Percentiles rank a stretch among this genome's conserved stretches.
These are phyloP conservation scores for Penicillium sp. DNA, from an alignment of 2,329 filamentous ascomycete genomes.

Conservation along the genomic window DNA sequence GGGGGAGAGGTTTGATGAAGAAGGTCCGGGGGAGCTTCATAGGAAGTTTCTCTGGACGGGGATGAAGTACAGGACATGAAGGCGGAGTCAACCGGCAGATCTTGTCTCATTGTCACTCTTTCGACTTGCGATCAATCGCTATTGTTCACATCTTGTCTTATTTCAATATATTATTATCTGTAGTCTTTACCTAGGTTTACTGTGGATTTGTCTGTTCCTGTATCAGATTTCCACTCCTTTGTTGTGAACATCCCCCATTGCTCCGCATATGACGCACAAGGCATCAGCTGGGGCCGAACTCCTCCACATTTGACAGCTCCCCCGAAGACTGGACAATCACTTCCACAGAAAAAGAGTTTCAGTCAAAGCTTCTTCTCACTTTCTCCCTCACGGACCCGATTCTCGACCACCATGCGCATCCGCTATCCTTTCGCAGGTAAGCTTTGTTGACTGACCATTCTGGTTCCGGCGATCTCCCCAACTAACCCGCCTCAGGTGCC, in stretches of 20 bases:
- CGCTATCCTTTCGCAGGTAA: conserved; percentile 84
- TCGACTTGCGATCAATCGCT: background rate
- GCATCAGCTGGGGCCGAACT: conserved; percentile 20
- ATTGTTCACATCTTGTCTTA: conserved; percentile 1
- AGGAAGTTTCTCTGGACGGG: conserved; percentile 43
- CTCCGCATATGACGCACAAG: conserved; percentile 33
- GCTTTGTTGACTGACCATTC: conserved; percentile 31
- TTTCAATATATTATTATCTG: background rate
- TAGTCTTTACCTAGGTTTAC: background rate
- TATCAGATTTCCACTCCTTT: background rate
- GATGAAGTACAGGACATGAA: conserved; percentile 40
- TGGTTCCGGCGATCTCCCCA: conserved; percentile 9
- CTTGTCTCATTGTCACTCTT: conserved; percentile 28
- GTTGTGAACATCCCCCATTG: conserved; percentile 6
- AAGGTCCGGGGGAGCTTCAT: conserved; percentile 35
- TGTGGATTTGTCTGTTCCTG: background rate
- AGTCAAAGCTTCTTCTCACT: conserved; percentile 2
- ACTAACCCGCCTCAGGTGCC: conserved; percentile 52
- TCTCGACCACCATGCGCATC: conserved; percentile 68
- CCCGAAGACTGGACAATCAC: background rate
- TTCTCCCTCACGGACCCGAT: background rate
- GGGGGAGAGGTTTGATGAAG: conserved; percentile 40
- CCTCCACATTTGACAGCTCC: conserved; percentile 19
- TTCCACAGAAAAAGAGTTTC: background rate
- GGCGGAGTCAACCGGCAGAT: conserved; percentile 35